phyloP scores from a whole-genome alignment of 176 grass and related monocot genomes.

The Elaeis guineensis region DNA sequence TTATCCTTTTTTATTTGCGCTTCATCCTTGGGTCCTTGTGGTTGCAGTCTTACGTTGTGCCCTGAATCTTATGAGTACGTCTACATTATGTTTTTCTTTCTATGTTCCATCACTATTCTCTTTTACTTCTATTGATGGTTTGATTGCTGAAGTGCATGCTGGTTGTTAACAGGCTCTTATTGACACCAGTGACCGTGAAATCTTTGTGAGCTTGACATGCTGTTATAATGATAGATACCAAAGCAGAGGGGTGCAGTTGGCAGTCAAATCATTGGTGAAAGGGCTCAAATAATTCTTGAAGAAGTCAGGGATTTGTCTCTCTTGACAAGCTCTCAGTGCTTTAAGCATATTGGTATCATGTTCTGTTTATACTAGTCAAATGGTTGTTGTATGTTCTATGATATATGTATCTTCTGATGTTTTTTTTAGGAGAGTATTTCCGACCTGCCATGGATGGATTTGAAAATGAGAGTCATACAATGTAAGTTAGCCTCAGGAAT shows the following conservation, averaged over 20 bases:
- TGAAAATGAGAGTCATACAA: slow-evolving; percentile 58
- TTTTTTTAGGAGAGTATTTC: slow-evolving; percentile 78
- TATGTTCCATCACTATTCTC: too few relatives aligned
- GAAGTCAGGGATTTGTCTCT: slow-evolving; percentile 71
- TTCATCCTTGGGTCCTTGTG: too few relatives aligned
- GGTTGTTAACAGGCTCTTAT: slow-evolving; percentile 56
- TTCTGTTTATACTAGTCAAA: slow-evolving; percentile 20
- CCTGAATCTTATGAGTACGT: too few relatives aligned
- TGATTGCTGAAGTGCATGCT: too few relatives aligned
- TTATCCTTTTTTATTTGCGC: too few relatives aligned
- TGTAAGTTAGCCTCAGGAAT: slow-evolving; percentile 26
- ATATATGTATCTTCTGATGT: slow-evolving; percentile 5
- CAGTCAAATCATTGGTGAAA: slow-evolving; percentile 88
- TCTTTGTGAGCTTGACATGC: slow-evolving; percentile 86
- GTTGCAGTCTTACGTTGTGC: too few relatives aligned
- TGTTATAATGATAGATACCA: slow-evolving; percentile 65
- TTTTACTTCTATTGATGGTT: too few relatives aligned
- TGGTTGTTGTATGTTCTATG: slow-evolving; percentile 17
- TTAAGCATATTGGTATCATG: slow-evolving; percentile 73
- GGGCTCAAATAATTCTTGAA: slow-evolving; percentile 89
- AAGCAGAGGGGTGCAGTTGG: slow-evolving; percentile 76
- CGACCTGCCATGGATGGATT: slow-evolving; percentile 80
- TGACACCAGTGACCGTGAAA: slow-evolving; percentile 82
- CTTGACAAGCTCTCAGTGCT: slow-evolving; percentile 67
- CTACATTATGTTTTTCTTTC: too few relatives aligned